These are phyloP conservation scores for Zasmidium angulare DNA, from an alignment of 2,329 filamentous ascomycete genomes.

Conservation along the genomic window DNA sequence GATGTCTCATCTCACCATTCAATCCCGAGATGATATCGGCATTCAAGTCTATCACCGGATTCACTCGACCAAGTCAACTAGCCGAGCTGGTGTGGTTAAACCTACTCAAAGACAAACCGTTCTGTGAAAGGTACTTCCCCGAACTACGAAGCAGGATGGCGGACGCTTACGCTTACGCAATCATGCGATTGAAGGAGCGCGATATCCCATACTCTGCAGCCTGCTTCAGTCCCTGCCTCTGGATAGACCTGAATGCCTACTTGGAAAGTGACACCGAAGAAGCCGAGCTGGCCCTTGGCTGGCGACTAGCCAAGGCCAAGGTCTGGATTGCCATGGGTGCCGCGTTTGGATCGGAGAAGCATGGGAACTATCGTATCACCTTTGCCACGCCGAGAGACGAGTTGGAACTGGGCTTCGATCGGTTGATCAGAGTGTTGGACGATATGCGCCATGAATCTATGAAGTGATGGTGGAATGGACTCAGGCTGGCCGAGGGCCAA, in stretches of 20 bases:
- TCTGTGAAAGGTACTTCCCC: background rate
- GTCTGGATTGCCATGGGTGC: constrained; percentile 7
- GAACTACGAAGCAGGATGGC: constrained; percentile 5
- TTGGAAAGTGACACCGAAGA: background rate
- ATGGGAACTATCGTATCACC: constrained; percentile 9
- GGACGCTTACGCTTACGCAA: constrained; percentile 3
- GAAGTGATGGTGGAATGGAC: too few relatives aligned
- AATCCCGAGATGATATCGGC: constrained; percentile 3
- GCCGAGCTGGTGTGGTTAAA: constrained; percentile 9
- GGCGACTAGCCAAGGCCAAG: constrained; percentile 5
- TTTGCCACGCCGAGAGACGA: constrained; percentile 3
- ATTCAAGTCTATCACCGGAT: constrained; percentile 5
- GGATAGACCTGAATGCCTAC: constrained; percentile 1
- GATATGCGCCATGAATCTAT: background rate
- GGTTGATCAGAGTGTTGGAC: background rate
- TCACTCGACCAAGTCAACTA: constrained; percentile 6
- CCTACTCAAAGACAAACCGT: constrained; percentile 1
- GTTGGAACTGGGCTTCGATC: constrained; percentile 3
- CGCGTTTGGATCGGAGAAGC: constrained; percentile 2
- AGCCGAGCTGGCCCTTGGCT: background rate
- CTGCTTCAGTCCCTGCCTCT: constrained; percentile 2
- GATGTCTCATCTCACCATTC: constrained; percentile 7
- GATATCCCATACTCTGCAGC: background rate
- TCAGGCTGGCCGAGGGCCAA: too few relatives aligned
- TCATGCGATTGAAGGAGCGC: background rate